Conservation (phyloP, 225 moss, liverwort and hornwort genomes). For the Marchantia paleacea region DNA sequence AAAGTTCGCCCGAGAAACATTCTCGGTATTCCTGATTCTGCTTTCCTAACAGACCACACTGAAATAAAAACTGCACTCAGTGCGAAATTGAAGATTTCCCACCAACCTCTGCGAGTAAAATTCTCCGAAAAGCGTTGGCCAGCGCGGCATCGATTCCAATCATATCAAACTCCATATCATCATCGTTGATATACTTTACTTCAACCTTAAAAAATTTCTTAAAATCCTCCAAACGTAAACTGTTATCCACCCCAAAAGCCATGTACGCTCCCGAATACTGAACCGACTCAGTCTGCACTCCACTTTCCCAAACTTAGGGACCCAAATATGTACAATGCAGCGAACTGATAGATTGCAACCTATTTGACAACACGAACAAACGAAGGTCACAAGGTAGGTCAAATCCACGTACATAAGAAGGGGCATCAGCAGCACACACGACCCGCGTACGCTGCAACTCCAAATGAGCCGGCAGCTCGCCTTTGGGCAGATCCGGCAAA, state of each 20-base stretch:
- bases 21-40: not conserved
- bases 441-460: slow-evolving; percentile 90
- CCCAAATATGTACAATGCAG: too few relatives aligned
- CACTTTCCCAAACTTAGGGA: not conserved
- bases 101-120: slow-evolving; percentile 82
- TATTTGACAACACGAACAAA: not conserved
- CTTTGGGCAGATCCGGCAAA: slow-evolving; percentile 60
- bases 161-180: slow-evolving; percentile 93
- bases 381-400: not conserved
- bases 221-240: slow-evolving; percentile 71
- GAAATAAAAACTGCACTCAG: too few relatives aligned
- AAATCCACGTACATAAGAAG: slow-evolving; percentile 64
- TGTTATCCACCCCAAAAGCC: slow-evolving; percentile 87
- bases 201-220: slow-evolving; percentile 72
- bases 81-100: too few relatives aligned
- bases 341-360: not conserved
- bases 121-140: slow-evolving; percentile 94
- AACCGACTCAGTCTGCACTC: slow-evolving; percentile 89
- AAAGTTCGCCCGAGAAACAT: not conserved
- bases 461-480: slow-evolving; percentile 71
- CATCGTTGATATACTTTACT: slow-evolving; percentile 64
- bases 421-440: slow-evolving; percentile 84
- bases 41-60: not conserved
- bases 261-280: slow-evolving; percentile 97
- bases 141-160: slow-evolving; percentile 92